phyloP scores from a whole-genome alignment of 1,139 yeast species.

The Candida sp. region DNA sequence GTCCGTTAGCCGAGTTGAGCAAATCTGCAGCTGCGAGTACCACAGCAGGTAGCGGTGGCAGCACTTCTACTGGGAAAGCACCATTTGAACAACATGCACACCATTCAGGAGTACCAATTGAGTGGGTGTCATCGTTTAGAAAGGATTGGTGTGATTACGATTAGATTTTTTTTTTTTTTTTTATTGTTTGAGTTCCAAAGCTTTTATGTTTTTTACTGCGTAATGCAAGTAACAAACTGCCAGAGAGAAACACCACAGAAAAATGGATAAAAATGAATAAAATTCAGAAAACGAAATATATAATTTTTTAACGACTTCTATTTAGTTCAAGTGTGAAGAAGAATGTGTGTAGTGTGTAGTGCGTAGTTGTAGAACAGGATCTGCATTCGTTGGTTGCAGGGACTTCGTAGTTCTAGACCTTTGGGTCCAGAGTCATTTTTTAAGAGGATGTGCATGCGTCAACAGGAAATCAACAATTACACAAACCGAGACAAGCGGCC shows the following conservation, averaged over 20 bases:
- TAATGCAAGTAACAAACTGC: not conserved
- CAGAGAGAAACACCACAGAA: not conserved
- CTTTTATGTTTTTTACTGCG: not conserved
- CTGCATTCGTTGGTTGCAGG: too few species aligned
- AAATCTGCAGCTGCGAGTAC: conserved; percentile 13
- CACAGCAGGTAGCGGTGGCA: not conserved
- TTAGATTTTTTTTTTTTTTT: conserved; percentile 9
- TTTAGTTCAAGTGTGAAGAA: not conserved
- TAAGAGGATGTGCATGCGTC: too few species aligned
- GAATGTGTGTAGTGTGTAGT: not conserved
- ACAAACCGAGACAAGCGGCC: too few species aligned
- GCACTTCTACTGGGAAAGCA: not conserved
- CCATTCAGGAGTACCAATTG: conserved; percentile 6
- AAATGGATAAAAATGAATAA: not conserved
- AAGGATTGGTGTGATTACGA: conserved; percentile 42
- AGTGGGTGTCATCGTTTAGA: conserved; percentile 22
- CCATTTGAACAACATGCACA: conserved; percentile 1
- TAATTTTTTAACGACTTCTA: not conserved
- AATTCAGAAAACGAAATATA: not conserved
- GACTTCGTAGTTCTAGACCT: too few species aligned
- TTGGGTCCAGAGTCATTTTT: too few species aligned
- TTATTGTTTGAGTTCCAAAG: not conserved
- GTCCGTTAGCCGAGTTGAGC: conserved; percentile 8
- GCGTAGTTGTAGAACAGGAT: too few species aligned
- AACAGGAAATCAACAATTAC: too few species aligned